phyloP scores from a whole-genome alignment of 768 basidiomycete genomes.

The Phlebiopsis flavidoalba region DNA sequence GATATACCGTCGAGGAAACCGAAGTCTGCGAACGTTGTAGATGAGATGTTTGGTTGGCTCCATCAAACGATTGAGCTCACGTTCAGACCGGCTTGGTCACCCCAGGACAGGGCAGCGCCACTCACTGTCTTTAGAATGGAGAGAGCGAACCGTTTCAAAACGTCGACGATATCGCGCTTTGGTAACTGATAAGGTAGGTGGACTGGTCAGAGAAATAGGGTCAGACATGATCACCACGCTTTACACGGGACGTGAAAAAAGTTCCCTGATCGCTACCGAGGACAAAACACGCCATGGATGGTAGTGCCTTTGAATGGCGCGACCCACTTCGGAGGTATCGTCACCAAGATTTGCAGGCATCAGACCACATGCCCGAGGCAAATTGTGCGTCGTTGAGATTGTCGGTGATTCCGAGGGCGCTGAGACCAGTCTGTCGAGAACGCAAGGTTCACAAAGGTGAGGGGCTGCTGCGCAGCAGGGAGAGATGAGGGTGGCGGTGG shows the following conservation, averaged over 20 bases:
- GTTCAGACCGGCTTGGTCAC: constrained; percentile 17
- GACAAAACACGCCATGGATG: constrained; percentile 20
- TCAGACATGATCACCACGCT: neutral
- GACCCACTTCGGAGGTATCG: constrained; percentile 14
- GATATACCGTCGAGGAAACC: constrained; percentile 22
- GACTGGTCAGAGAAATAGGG: neutral
- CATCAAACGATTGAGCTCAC: constrained; percentile 1
- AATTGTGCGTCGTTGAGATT: constrained; percentile 15
- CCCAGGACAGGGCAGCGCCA: constrained; percentile 16
- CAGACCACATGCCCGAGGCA: constrained; percentile 13
- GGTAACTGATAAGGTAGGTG: neutral
- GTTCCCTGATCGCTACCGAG: constrained; percentile 18
- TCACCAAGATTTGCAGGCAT: constrained; percentile 19
- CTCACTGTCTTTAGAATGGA: constrained; percentile 7
- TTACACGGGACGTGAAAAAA: neutral
- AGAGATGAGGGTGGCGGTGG: constrained; percentile 7
- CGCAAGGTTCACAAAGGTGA: constrained; percentile 18
- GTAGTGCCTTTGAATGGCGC: constrained; percentile 11
- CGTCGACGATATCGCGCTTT: constrained; percentile 5
- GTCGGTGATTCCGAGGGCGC: constrained; percentile 16
- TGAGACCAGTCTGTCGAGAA: constrained; percentile 17
- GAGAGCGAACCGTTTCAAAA: constrained; percentile 16
- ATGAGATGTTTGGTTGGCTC: too few species aligned
- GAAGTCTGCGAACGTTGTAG: constrained; percentile 9
- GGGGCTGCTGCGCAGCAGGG: constrained; percentile 8